Base-by-base conservation (phyloP, 257 asterid genomes). In the Jacaranda mimosifolia region DNA sequence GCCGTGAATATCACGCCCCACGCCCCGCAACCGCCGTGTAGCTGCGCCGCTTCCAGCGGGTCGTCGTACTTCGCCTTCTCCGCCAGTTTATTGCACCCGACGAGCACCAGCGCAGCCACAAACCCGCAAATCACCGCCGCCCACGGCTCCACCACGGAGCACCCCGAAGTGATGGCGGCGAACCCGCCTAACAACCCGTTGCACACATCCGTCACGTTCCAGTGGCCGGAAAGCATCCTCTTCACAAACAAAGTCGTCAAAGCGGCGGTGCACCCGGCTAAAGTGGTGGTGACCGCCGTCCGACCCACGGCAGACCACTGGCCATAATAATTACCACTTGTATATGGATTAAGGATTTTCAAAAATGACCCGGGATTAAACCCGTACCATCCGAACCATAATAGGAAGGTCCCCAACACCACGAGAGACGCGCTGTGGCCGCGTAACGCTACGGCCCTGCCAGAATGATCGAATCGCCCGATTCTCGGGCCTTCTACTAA, bases 11-110 rank as follows among this genome's bases (percentile, higher is more conserved):
- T 57, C 4, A 87, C 63, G 4, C 88, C 91, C 89, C 89, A 87
- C 59, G 88, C 80, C 1, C 91, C 89, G 57, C 91, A 87, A 0
- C 89, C 91, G 3, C 85, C 91, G 55, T 86, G 90, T 39, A 84
- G 84, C 53, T 85, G 92, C 9, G 92, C 90, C n/a, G 90, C 90
- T 80, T 84, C 89, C 58, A 88, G 53, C 10, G 91, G 91, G 78
- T 88, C 89, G 45, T 88, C 90, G 68, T 86, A 88, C 13, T 14
- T 60, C 17, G 64, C 52, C 67, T 21, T 78, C 73, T 82, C 90
- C 26, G 88, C 89, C 56, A 75, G 32, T 4, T 56, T 73, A 79
- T 88, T 88, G 69, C 85, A 86, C 40, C 83, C 90, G 18, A 86
- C 74, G 6, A 88, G 82, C 56, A 86, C 88, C 82, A 81, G 66